Evolutionary conservation across 1,284 basidiomycete genomes (phyloP).

Genomic region (Calocybe gambosa): DNA sequence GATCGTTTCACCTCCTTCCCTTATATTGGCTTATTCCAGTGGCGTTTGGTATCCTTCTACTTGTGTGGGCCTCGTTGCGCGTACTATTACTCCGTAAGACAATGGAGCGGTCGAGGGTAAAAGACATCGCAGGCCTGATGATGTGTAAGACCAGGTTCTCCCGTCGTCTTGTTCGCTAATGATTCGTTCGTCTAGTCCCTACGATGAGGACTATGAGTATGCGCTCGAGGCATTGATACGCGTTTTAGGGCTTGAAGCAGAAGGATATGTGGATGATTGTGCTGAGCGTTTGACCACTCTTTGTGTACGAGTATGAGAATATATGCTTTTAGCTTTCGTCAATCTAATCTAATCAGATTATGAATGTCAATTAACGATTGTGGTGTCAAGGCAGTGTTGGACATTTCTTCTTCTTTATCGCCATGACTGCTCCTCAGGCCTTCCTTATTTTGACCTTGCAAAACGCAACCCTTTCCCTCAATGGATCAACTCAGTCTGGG

Average conservation of each 20-base stretch:
- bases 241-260: not conserved
- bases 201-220: slow-evolving; percentile 65
- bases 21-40: slow-evolving; percentile 65
- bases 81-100: slow-evolving; percentile 52
- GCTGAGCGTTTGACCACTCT: too few relatives aligned
- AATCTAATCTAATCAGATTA: slow-evolving; percentile 12
- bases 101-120: slow-evolving; percentile 48
- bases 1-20: slow-evolving; percentile 49
- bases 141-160: slow-evolving; percentile 44
- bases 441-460: slow-evolving; percentile 50
- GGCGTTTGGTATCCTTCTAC: slow-evolving; percentile 52
- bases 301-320: too few relatives aligned
- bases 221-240: slow-evolving; percentile 31
- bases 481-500: slow-evolving; percentile 31
- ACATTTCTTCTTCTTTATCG: slow-evolving; percentile 6
- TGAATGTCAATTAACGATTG: not conserved
- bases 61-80: slow-evolving; percentile 54
- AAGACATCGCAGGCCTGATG: slow-evolving; percentile 61
- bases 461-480: slow-evolving; percentile 35
- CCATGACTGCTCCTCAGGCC: slow-evolving; percentile 36
- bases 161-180: not conserved
- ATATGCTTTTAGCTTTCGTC: too few relatives aligned
- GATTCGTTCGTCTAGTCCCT: slow-evolving; percentile 38
- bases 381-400: slow-evolving; percentile 1
- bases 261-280: not conserved